These are phyloP conservation scores for Mycena epipterygia DNA, from an alignment of 768 basidiomycete species.

Conservation along the genomic window DNA sequence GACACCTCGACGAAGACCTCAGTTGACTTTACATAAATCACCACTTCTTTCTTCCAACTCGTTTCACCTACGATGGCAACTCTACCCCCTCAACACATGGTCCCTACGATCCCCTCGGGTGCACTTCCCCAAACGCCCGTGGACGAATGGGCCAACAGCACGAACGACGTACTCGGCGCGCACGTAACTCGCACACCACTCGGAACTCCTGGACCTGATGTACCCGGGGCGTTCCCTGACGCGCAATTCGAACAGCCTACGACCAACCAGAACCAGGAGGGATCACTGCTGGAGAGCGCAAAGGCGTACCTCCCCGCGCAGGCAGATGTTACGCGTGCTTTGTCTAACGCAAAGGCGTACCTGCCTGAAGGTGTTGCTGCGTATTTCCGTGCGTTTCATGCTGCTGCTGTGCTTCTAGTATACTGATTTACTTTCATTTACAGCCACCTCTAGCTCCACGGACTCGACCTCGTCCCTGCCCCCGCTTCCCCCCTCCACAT, in stretches of 20 bases:
- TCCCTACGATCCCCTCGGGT: constrained; percentile 26
- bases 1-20: no score
- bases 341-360: not conserved
- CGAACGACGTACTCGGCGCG: constrained; percentile 1
- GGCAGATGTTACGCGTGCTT: not conserved
- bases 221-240: not conserved
- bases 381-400: constrained; percentile 2
- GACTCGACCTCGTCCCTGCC: not conserved
- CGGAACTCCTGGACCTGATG: not conserved
- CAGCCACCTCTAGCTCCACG: not conserved
- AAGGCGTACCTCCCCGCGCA: not conserved
- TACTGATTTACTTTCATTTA: not conserved
- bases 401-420: not conserved
- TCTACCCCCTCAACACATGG: not conserved
- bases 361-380: constrained; percentile 5
- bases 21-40: no score
- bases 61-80: not conserved
- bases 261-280: not conserved
- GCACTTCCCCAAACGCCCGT: constrained; percentile 27
- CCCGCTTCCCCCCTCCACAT: not conserved
- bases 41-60: no score
- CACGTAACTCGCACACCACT: constrained; percentile 22
- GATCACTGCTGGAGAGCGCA: not conserved
- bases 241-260: not conserved
- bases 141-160: constrained; percentile 24